Percentiles rank a stretch among this genome's conserved stretches.
phyloP scores from a whole-genome alignment of 1,139 yeast genomes.

The Geotrichum histeridarum region DNA sequence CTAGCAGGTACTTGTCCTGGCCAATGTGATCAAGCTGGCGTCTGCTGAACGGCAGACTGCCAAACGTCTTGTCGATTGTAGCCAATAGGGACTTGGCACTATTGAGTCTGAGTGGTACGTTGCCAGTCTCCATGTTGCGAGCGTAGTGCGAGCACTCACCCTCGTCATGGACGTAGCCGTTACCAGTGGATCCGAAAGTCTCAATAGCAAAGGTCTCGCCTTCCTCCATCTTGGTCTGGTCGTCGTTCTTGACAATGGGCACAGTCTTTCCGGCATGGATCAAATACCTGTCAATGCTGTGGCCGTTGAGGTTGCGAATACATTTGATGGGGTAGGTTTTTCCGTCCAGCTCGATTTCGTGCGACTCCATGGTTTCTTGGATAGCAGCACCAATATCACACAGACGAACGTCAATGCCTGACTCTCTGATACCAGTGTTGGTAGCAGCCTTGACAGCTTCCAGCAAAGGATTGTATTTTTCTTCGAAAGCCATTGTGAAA shows the following conservation, averaged over 20 bases:
- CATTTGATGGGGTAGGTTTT: slow-evolving; percentile 79
- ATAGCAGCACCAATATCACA: slow-evolving; percentile 94
- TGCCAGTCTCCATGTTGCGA: slow-evolving; percentile 47
- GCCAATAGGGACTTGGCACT: slow-evolving; percentile 63
- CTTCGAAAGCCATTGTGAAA: slow-evolving; percentile 76
- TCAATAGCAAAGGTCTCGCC: slow-evolving; percentile 98
- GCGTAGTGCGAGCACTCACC: slow-evolving; percentile 97
- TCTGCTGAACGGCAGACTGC: slow-evolving; percentile 95
- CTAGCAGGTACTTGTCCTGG: slow-evolving; percentile 84
- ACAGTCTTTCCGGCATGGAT: slow-evolving; percentile 96
- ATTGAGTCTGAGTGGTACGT: slow-evolving; percentile 50
- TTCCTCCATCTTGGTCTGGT: slow-evolving; percentile 96
- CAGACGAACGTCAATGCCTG: slow-evolving; percentile 93
- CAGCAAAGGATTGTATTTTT: slow-evolving; percentile 73
- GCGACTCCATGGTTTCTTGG: slow-evolving; percentile 95
- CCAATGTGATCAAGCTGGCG: slow-evolving; percentile 88
- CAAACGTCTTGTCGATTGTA: slow-evolving; percentile 73
- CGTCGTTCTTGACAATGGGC: slow-evolving; percentile 91
- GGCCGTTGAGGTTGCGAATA: slow-evolving; percentile 90
- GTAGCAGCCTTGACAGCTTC: slow-evolving; percentile 90
- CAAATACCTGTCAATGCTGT: slow-evolving; percentile 72
- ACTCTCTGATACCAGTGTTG: slow-evolving; percentile 83
- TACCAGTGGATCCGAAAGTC: slow-evolving; percentile 95
- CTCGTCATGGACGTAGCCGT: slow-evolving; percentile 76
- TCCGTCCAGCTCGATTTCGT: slow-evolving; percentile 88